A percentile compares a stretch with the other conserved stretches of the same genome.
Evolutionary conservation across 257 asterid genomes (phyloP).

Genomic region (Nicotiana undulata): DNA sequence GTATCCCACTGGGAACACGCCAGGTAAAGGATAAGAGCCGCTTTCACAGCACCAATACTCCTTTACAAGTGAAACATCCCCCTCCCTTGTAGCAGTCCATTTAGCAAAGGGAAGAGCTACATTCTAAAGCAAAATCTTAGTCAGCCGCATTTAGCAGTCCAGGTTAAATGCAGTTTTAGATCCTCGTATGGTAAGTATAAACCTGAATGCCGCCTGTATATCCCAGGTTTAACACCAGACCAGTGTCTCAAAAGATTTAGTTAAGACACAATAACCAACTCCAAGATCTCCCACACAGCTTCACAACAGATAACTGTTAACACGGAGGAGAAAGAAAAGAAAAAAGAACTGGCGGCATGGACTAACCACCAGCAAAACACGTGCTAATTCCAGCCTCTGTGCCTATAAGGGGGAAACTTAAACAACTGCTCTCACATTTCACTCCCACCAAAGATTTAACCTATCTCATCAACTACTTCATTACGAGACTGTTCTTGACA

Average conservation of each 20-base stretch:
- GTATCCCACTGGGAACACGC: not conserved
- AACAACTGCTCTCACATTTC: not conserved
- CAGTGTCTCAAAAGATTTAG: not conserved
- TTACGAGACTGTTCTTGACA: not conserved
- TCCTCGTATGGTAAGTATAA: not conserved
- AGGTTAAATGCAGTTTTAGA: not conserved
- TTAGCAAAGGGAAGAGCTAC: not conserved
- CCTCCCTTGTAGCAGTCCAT: too few species aligned
- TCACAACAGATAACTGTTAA: not conserved
- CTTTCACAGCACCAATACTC: not conserved
- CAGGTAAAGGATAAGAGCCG: not conserved
- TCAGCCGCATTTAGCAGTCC: not conserved
- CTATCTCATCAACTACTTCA: not conserved
- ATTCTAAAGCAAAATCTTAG: not conserved
- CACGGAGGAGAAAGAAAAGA: not conserved
- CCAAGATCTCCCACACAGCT: not conserved
- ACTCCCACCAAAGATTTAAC: not conserved
- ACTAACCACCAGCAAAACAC: not conserved
- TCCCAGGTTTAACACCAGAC: not conserved
- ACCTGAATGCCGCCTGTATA: not conserved
- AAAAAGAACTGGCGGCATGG: not conserved
- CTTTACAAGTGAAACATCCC: not conserved
- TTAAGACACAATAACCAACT: not conserved
- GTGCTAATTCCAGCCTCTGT: not conserved
- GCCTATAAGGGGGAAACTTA: not conserved